These are phyloP conservation scores for Suaeda aralocaspica DNA, from an alignment of 148 eudicot species.

Conservation along the genomic window DNA sequence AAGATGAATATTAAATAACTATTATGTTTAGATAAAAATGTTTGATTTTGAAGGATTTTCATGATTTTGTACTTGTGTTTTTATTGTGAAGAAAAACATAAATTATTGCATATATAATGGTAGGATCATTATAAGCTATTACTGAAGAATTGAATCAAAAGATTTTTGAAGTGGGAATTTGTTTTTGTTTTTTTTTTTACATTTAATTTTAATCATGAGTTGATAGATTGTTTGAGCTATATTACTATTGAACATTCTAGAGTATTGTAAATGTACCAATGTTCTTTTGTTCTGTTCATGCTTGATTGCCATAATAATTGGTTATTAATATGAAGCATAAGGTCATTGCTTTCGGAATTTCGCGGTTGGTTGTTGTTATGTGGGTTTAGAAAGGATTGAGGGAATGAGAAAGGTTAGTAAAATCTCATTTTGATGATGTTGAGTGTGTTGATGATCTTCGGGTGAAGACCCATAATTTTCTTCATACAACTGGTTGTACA, in stretches of 20 bases:
- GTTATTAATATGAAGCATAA: not conserved
- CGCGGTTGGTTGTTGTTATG: not conserved
- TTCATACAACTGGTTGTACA: no score
- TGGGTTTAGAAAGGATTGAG: not conserved
- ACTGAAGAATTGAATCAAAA: no score
- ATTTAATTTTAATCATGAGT: not conserved
- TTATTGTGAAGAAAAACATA: no score
- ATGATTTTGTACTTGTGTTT: no score
- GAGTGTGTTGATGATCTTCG: not conserved
- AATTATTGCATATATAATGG: not conserved
- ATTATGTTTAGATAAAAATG: not conserved
- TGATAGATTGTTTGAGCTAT: not conserved
- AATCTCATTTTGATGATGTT: not conserved
- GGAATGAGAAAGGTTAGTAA: not conserved
- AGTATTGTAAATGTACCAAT: not conserved
- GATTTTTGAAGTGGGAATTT: no score
- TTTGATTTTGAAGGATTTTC: no score
- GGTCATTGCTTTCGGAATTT: not conserved
- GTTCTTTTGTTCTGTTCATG: not conserved
- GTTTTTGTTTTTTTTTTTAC: no score
- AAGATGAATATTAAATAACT: not conserved
- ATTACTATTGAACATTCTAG: not conserved
- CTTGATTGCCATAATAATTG: not conserved
- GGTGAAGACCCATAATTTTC: conserved; percentile 6
- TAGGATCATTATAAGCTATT: no score